Base-by-base conservation (phyloP, 805 yeast genomes). In the Wickerhamomyces rabaulensis region DNA sequence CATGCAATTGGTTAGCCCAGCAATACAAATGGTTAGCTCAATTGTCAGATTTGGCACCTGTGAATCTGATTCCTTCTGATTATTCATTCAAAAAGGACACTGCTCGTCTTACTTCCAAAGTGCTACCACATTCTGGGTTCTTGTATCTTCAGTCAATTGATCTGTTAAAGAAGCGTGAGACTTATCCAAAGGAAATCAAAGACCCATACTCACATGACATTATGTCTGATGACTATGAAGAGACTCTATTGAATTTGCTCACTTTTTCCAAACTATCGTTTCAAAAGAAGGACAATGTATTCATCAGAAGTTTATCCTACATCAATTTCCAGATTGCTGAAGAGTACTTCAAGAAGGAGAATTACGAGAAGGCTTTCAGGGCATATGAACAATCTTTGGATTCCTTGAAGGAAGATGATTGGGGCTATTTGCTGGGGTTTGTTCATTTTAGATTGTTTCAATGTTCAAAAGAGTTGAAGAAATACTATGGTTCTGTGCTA, bases 1-100 rank as follows among this genome's bases (percentile, higher is more conserved):
- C 64, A 6, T 52, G 58, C 20, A 61, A 71, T 37, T 87, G 95
- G 95, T 55, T 73, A 10, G 74, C 82, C 0, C 57, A 66, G n/a
- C 95, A 87, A 57, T 75, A 78, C 52, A 74, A 78, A 38, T 76
- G 85, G 81, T 65, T 87, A 12, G 88, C 85, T 0, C 78, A 82
- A 47, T 60, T 84, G 16, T 64, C 81, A 43, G 71, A 67, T 9
- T 44, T 63, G n/a, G 67, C 77, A 1, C 86, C 86, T 0, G 64
- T 62, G 2, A 52, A 56, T 12, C 46, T 68, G 4, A 61, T 75
- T 5, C 75, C 77, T 3, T 53, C 65, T 3, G 73, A 68, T 19
- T 52, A 57, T 12, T 74, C 79, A 2, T 61, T 69, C 42, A 50
- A 46, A 23, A 46, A 50, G 8, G 65, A 61, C 41, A 12, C 40